Evolutionary conservation across 371 early-diverging fungal species (phyloP).

Genomic region (Smittium culicis): DNA sequence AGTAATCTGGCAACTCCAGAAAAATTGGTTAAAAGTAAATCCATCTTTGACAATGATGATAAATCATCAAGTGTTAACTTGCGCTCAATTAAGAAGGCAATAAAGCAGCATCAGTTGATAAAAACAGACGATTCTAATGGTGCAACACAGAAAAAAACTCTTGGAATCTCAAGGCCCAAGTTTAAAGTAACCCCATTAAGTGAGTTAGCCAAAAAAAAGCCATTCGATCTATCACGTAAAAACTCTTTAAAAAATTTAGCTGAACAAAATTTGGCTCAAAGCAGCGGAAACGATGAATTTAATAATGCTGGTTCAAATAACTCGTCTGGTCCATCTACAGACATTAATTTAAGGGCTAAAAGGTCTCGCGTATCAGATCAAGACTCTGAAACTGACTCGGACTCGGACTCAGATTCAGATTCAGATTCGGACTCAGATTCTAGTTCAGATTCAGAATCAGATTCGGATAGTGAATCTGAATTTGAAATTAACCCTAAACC

Average conservation of each 20-base stretch:
- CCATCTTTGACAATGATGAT: neutral
- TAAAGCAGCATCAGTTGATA: slow-evolving; percentile 1
- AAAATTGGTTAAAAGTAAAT: neutral
- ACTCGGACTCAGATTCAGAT: neutral
- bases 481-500: too few relatives aligned
- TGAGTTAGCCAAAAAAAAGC: slow-evolving; percentile 11
- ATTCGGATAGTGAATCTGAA: neutral
- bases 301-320: neutral
- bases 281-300: neutral
- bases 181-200: slow-evolving; percentile 3
- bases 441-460: neutral
- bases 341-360: neutral
- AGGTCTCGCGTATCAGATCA: neutral
- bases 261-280: neutral
- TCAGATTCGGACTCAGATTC: neutral
- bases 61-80: neutral
- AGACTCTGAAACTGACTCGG: neutral
- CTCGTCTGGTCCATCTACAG: neutral
- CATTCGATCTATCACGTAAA: neutral
- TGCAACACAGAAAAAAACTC: neutral
- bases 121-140: neutral
- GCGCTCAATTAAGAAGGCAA: slow-evolving; percentile 7
- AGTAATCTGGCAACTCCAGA: neutral
- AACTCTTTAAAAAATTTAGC: neutral
- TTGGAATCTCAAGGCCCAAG: neutral